These are phyloP conservation scores for Paramecium bursaria DNA, from an alignment of 73 alveolate species.

Conservation along the genomic window DNA sequence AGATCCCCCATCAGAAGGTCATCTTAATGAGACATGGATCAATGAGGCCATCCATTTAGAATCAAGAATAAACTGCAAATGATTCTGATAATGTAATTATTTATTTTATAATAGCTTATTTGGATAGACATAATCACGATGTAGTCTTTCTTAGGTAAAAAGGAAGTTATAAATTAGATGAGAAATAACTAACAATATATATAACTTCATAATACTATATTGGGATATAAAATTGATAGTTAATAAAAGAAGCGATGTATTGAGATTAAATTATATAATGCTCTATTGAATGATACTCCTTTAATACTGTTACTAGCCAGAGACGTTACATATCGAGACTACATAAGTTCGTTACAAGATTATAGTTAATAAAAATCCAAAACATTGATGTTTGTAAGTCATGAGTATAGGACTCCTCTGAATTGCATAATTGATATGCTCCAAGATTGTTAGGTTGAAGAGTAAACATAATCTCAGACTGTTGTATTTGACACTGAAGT, in stretches of 20 bases:
- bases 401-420: slow-evolving; percentile 66
- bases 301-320: slow-evolving; percentile 36
- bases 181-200: neutral
- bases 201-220: neutral
- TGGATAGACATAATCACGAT: neutral
- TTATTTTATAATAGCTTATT: neutral
- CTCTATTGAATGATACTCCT: slow-evolving; percentile 28
- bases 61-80: neutral
- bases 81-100: neutral
- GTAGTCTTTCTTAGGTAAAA: neutral
- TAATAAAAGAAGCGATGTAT: neutral
- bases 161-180: neutral
- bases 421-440: slow-evolving; percentile 64
- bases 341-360: slow-evolving; percentile 49
- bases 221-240: neutral
- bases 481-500: neutral
- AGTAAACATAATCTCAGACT: slow-evolving; percentile 31
- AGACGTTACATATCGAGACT: slow-evolving; percentile 67
- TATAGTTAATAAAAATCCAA: slow-evolving; percentile 60
- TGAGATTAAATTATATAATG: slow-evolving; percentile 38
- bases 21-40: neutral
- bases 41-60: neutral
- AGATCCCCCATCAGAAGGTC: neutral
- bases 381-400: slow-evolving; percentile 64
- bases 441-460: slow-evolving; percentile 53